phyloP scores from a whole-genome alignment of 2,329 filamentous ascomycete species.

The Tolypocladium tundrense region DNA sequence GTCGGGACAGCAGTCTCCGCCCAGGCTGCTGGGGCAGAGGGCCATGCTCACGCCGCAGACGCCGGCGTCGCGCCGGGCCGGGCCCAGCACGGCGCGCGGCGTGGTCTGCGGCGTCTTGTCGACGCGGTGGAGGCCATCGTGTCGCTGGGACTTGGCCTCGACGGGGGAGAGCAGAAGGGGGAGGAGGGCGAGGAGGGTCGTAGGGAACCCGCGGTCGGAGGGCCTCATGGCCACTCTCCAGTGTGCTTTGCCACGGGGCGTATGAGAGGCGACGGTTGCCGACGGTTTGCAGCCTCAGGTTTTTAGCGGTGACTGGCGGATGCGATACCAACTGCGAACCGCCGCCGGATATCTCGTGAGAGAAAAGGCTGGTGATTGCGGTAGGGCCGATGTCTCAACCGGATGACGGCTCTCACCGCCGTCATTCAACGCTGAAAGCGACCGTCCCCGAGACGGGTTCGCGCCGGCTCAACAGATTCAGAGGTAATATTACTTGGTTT shows the following conservation, averaged over 20 bases:
- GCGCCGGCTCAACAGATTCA: not conserved
- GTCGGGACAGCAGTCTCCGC: constrained; percentile 37
- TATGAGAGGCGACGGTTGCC: not conserved
- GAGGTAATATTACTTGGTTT: not conserved
- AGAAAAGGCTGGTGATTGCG: not conserved
- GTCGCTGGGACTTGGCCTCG: constrained; percentile 13
- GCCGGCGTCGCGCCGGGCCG: constrained; percentile 4
- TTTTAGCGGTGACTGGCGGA: not conserved
- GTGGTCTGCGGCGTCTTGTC: constrained; percentile 13
- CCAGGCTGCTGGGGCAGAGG: constrained; percentile 27
- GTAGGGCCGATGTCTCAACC: not conserved
- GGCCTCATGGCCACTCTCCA: not conserved
- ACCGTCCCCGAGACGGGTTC: not conserved
- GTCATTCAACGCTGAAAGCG: not conserved
- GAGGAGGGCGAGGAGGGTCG: not conserved
- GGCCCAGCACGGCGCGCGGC: not conserved
- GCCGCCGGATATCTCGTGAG: not conserved
- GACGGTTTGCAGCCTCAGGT: not conserved
- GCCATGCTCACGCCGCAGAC: constrained; percentile 17
- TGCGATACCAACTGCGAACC: not conserved
- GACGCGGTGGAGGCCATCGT: constrained; percentile 20
- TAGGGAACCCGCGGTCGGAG: not conserved
- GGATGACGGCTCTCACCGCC: not conserved
- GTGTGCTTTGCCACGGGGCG: too few species aligned
- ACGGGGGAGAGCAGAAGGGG: not conserved